Evolutionary conservation across 306 rosid species (phyloP), one percentile per base, ranked within the genome.

Genomic region (Inga oerstediana): DNA sequence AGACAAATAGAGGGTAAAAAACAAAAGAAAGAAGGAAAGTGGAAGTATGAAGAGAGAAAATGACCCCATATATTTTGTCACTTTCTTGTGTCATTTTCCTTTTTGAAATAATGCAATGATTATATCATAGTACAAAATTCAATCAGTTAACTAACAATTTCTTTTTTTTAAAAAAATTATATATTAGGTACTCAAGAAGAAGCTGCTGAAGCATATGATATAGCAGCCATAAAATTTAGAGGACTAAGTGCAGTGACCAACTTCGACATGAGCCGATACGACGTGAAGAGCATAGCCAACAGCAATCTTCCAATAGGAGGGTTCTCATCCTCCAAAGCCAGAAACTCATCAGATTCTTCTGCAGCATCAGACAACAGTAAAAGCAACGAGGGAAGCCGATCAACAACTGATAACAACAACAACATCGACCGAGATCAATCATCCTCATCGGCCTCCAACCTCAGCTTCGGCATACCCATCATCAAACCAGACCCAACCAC

Each of bases 191-290:
- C 98, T 0, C 98, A 95, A 82, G 98, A 95, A 82, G 98, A 95
- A 85, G 98, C 98, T 43, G 98, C 98, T 3, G 98, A 95, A 72
- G 98, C 98, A 6, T 95, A 95, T 37, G 98, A 95, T 83, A 93
- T 93, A 10, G 98, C 98, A 8, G 98, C 98, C 46, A 92, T 95
- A 5, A 95, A 95, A 82, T 95, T 95, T 78, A 84, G 98, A 19
- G 98, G 98, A 61, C 78, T 93, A 39, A 93, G 91, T 81, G 98
- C 98, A 0, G 98, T 95, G 8, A 95, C 98, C n/a, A 95, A 95
- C 88, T 95, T 95, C 10, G 98, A 95, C 90, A 95, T 95, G 98
- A 93, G 81, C 76, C 77, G 97, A 74, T 95, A 95, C 7, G 98
- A 95, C 9, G 98, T 93, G 0, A 95, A 95, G 79, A 89, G 93